Evolutionary conservation across 306 rosid genomes (phyloP).

Genomic region (Sechiopsis laciniata): DNA sequence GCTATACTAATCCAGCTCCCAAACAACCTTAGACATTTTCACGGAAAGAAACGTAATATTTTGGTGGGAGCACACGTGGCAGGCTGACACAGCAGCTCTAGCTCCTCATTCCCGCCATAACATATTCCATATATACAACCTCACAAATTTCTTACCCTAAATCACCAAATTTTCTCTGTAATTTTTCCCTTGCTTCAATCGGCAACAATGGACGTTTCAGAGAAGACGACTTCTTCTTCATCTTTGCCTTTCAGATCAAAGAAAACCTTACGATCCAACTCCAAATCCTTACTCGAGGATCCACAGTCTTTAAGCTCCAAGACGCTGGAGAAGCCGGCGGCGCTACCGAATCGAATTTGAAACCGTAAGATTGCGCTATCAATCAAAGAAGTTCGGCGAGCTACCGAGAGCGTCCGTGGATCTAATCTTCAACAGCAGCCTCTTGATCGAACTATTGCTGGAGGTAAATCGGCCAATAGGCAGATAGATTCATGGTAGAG

Average conservation of each 20-base stretch:
- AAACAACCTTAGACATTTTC: not conserved
- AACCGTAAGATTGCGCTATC: conserved; percentile 46
- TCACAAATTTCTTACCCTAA: not conserved
- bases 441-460: conserved; percentile 18
- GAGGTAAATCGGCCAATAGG: conserved; percentile 34
- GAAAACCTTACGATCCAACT: conserved; percentile 25
- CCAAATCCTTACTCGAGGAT: conserved; percentile 29
- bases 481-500: conserved; percentile 28
- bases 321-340: conserved; percentile 56
- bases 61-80: conserved; percentile 63
- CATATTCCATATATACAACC: conserved; percentile 13
- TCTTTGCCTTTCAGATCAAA: conserved; percentile 38
- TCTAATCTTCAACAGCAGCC: conserved; percentile 4
- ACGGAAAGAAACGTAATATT: conserved; percentile 56
- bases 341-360: conserved; percentile 32
- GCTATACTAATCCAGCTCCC: not conserved
- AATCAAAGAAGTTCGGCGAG: conserved; percentile 34
- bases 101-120: conserved; percentile 39
- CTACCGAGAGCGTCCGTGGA: conserved; percentile 36
- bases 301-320: conserved; percentile 27
- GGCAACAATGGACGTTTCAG: conserved; percentile 38
- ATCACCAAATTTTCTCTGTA: not conserved
- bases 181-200: not conserved
- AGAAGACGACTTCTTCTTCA: not conserved
- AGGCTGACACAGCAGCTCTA: conserved; percentile 9